Conservation (phyloP, 2,329 filamentous ascomycete genomes). For the Exophiala dermatitidis region DNA sequence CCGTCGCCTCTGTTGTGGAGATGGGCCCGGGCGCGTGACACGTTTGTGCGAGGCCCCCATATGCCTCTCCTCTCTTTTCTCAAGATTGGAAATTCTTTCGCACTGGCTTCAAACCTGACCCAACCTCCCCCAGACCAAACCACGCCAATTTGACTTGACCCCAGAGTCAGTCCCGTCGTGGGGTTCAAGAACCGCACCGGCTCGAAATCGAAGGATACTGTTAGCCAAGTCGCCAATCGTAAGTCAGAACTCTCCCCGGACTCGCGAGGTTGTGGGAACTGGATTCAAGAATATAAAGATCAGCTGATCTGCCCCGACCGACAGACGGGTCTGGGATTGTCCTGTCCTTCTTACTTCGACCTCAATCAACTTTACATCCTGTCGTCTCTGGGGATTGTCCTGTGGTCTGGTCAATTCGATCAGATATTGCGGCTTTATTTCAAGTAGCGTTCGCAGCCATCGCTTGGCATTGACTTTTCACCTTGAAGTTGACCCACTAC, state of each 20-base stretch:
- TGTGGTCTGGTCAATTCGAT: too few species aligned
- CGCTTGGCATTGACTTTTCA: too few species aligned
- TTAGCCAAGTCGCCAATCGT: not conserved
- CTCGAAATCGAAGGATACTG: too few species aligned
- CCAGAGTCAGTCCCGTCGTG: not conserved
- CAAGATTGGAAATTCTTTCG: slow-evolving; percentile 3
- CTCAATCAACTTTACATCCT: too few species aligned
- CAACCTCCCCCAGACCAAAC: not conserved
- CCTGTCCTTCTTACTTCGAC: not conserved
- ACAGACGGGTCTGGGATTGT: not conserved
- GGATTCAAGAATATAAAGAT: slow-evolving; percentile 7
- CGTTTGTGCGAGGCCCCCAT: not conserved
- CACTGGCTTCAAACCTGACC: not conserved
- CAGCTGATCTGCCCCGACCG: not conserved
- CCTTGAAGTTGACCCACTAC: too few species aligned
- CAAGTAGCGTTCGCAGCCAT: too few species aligned
- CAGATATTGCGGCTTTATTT: too few species aligned
- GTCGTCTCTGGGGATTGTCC: not conserved
- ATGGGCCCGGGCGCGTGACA: slow-evolving; percentile 2
- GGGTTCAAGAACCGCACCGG: not conserved
- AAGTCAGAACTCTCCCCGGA: not conserved
- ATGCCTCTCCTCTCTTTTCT: slow-evolving; percentile 4
- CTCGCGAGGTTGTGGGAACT: not conserved
- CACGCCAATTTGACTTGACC: not conserved
- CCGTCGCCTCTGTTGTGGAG: not conserved